phyloP scores from a whole-genome alignment of 2,329 filamentous ascomycete species.

The Fusarium floridanum region DNA sequence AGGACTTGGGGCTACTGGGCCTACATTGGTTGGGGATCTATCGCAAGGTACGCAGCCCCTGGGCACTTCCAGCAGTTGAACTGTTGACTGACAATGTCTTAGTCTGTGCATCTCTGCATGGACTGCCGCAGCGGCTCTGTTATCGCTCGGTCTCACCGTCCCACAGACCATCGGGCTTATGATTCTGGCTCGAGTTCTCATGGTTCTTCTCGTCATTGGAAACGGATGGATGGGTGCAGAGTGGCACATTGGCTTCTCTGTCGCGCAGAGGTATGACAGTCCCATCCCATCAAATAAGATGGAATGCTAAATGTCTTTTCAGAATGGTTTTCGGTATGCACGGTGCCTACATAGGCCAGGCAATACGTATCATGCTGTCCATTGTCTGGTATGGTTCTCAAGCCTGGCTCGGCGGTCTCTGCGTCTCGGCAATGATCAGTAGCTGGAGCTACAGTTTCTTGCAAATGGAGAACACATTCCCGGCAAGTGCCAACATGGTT shows the following conservation, averaged over 20 bases:
- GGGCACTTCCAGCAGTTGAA: neutral
- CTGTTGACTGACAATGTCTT: neutral
- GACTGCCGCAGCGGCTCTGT: neutral
- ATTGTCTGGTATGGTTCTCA: neutral
- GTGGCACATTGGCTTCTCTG: neutral
- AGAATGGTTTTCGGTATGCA: neutral
- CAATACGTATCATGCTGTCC: neutral
- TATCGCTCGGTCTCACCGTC: neutral
- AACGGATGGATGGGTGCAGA: neutral
- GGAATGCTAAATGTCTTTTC: neutral
- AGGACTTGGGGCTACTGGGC: neutral
- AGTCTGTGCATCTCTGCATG: neutral
- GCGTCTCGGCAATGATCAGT: neutral
- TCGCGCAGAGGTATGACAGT: neutral
- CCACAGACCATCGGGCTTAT: neutral
- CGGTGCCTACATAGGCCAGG: neutral
- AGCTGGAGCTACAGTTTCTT: neutral
- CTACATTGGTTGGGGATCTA: neutral
- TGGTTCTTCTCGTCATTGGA: neutral
- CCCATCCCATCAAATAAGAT: neutral
- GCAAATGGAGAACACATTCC: neutral
- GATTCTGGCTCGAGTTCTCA: neutral
- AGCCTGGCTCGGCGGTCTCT: neutral
- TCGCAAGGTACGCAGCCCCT: neutral
- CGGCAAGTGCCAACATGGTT: neutral